Percentiles rank a stretch among this genome's conserved stretches.
Conservation (phyloP, 78 protist species). For the Planoprotostelium fungivorum region DNA sequence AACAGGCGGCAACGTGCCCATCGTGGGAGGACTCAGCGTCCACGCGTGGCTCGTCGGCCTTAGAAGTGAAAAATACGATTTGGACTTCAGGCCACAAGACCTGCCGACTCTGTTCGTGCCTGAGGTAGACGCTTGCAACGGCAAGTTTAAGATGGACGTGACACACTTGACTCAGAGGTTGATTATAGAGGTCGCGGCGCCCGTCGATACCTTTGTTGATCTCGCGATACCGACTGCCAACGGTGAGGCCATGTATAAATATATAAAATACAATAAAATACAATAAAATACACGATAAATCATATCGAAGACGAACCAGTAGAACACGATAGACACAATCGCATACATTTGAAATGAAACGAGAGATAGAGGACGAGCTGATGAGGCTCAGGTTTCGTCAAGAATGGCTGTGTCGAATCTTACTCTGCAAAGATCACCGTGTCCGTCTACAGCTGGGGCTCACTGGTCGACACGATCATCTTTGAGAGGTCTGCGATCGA, state of each 20-base stretch:
- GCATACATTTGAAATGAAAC: too few species aligned
- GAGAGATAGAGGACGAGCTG: too few species aligned
- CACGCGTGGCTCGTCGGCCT: background rate
- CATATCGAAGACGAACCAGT: too few species aligned
- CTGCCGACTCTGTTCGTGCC: background rate
- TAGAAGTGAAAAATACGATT: background rate
- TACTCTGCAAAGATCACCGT: background rate
- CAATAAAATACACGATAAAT: too few species aligned
- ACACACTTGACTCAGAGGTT: background rate
- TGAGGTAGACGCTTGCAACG: background rate
- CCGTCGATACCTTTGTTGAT: background rate
- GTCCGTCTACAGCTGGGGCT: background rate
- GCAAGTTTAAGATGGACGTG: background rate
- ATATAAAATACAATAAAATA: background rate
- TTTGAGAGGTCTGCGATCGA: background rate
- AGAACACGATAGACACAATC: too few species aligned
- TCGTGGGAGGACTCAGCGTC: background rate
- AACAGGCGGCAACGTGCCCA: slow-evolving; percentile 1
- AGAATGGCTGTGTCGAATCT: background rate
- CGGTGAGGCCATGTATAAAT: background rate
- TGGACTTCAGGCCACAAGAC: background rate
- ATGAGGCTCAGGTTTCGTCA: background rate
- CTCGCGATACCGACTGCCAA: background rate
- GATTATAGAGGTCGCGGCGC: background rate
- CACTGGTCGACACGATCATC: background rate